Base-by-base conservation (phyloP, 225 moss, liverwort and hornwort genomes). In the Antitrichia curtipendula region DNA sequence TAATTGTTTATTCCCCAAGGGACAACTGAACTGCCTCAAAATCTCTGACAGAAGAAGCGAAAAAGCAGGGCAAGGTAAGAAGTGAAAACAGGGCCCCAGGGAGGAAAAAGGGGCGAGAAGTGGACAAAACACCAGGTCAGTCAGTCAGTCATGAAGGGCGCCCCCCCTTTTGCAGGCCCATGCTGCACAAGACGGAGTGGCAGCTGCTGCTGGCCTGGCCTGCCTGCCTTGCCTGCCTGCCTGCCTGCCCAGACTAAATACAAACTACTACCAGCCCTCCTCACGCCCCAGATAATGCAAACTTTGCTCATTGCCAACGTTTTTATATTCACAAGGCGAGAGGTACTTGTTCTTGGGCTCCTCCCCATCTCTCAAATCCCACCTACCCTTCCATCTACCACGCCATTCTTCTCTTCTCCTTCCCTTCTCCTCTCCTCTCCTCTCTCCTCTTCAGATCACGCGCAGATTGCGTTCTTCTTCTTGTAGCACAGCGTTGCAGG, bases 331-430 rank as follows among this genome's bases (percentile, higher is more conserved):
- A 25, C 25, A 7, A n/a, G 3, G 10, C 49, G 3, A 7, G 3
- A 29, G 57, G 57, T 78, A 57, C 57, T 78, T 78, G 57, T 2
- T 38, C 78, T 57, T 16, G 9, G 40, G 78, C 6, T 57, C 27
- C 78, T 23, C 49, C 31, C 19, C 84, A 19, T 50, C 78, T 38
- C 88, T 85, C 87, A 85, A 70, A 82, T 85, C 91, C 63, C 85
- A 91, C 91, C 91, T 89, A 91, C 59, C 82, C 82, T 47, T n/a
- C 28, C 64, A 72, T 82, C 89, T 74, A 72, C 89, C 91, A 91
- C 89, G 83, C 91, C 88, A 87, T 88, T 87, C 89, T 84, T 8
- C 50, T 11, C 43, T 25, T 23, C 43, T 43, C 22, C n/a, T n/a
- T n/a, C n/a, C n/a, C 27, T 20, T 20, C 50, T 21, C 24, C 17